Evolutionary conservation across 2,329 filamentous ascomycete genomes (phyloP), one percentile per base, ranked within the genome.

Genomic region (Aureobasidium sp.): DNA sequence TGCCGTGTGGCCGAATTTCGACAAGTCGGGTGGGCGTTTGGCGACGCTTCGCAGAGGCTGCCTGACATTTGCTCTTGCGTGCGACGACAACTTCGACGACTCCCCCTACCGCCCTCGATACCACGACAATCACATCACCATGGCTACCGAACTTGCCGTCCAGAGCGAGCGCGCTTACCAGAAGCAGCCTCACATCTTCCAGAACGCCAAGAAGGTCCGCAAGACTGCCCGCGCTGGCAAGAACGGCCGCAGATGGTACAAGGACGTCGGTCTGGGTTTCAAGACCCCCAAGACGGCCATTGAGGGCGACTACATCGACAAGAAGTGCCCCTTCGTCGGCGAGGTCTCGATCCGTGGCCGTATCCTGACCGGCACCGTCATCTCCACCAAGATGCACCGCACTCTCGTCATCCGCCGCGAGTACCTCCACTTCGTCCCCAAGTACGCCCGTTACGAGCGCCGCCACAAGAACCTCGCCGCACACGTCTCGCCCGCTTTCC

Each of bases 371-470:
- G 93, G 93, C 72, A 96, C 90, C 73, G 93, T 98, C 72, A 87
- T 97, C 72, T 97, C 91, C 70, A 98, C 93, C 79, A 98, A 98
- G 88, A 98, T 98, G 93, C 93, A 98, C 88, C 88, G 93, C 79
- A 98, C 93, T 70, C 80, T 97, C 74, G 86, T 98, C 79, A 94
- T 98, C 83, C 93, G 93, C 76, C 86, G 93, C 78, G 93, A 98
- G 84, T 98, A 98, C 84, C 89, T 98, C 61, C 93, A 98, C 83
- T 98, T 88, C 80, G 87, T 98, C 74, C 90, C 90, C 77, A 98
- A 98, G 83, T 98, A 98, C 85, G 83, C 88, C 74, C 88, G 93
- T 85, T 98, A 98, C 79, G 94, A 98, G 89, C 97, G 96, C 86
- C 85, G 93, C 76, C 93, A 98, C 88, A 96, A 96, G 87, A 98